Conservation (phyloP, 1,284 basidiomycete genomes). For the Athelia psychrophila region DNA sequence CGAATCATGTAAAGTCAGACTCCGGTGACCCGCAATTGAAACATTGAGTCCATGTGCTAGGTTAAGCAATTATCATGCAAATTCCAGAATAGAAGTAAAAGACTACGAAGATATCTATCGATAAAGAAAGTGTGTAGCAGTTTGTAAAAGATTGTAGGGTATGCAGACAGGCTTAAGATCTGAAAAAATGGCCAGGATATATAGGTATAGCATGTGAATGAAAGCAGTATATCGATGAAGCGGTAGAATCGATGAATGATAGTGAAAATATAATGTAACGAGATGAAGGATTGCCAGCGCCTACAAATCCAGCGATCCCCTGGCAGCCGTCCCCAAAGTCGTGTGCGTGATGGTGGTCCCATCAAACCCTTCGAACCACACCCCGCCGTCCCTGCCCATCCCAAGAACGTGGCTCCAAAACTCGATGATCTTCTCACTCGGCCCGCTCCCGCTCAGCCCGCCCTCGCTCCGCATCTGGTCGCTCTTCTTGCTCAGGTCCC, state of each 20-base stretch:
- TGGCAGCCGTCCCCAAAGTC: slow-evolving; percentile 5
- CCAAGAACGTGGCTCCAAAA: slow-evolving; percentile 52
- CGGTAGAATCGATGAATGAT: no score
- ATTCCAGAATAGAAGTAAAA: not conserved
- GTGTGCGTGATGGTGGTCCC: slow-evolving; percentile 39
- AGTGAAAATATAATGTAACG: not conserved
- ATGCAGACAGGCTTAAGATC: not conserved
- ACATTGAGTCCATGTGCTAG: not conserved
- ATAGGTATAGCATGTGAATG: not conserved
- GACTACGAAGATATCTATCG: not conserved
- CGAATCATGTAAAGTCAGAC: not conserved
- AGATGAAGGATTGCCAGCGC: not conserved
- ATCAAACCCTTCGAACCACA: slow-evolving; percentile 55
- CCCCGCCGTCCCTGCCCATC: slow-evolving; percentile 42
- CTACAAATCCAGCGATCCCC: not conserved
- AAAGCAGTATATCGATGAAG: no score
- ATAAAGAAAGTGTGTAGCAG: not conserved
- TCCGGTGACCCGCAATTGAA: not conserved
- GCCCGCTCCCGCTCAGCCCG: slow-evolving; percentile 1
- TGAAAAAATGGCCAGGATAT: not conserved
- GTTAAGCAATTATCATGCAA: not conserved
- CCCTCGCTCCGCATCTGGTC: slow-evolving; percentile 30
- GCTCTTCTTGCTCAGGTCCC: slow-evolving; percentile 54
- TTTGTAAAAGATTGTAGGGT: not conserved
- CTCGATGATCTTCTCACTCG: slow-evolving; percentile 26